Conservation (phyloP, 306 rosid genomes). For the Lathyrus sativus region DNA sequence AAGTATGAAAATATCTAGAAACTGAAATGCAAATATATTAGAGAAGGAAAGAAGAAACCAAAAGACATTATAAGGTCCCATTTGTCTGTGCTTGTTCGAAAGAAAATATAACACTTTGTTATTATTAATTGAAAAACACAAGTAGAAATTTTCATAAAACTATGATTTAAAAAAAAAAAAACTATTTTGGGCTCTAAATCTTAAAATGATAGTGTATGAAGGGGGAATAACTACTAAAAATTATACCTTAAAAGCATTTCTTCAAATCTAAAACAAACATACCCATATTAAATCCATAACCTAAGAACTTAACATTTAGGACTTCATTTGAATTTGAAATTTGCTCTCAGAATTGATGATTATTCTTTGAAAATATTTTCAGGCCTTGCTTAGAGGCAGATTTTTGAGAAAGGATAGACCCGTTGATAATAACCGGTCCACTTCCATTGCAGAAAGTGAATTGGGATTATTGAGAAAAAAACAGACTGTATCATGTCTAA, state of each 20-base stretch:
- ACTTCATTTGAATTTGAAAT: slow-evolving; percentile 29
- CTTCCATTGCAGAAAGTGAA: slow-evolving; percentile 87
- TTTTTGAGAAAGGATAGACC: slow-evolving; percentile 85
- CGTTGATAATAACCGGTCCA: slow-evolving; percentile 57
- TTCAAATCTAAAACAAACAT: slow-evolving; percentile 1
- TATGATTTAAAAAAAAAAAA: neutral
- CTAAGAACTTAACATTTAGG: slow-evolving; percentile 12
- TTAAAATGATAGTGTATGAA: neutral
- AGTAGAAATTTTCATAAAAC: neutral
- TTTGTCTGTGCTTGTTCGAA: neutral
- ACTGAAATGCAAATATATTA: slow-evolving; percentile 21
- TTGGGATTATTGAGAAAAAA: slow-evolving; percentile 86
- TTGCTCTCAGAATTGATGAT: slow-evolving; percentile 39
- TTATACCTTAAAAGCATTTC: slow-evolving; percentile 13
- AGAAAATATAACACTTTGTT: neutral
- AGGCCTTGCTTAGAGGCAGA: slow-evolving; percentile 95
- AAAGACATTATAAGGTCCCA: slow-evolving; percentile 1
- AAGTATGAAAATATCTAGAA: slow-evolving; percentile 10
- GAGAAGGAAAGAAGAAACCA: slow-evolving; percentile 25
- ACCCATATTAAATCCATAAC: slow-evolving; percentile 5
- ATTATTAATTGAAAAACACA: neutral
- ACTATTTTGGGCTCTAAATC: neutral
- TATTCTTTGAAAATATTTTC: slow-evolving; percentile 40
- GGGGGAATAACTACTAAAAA: neutral
- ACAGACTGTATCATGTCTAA: slow-evolving; percentile 88